phyloP scores from a whole-genome alignment of 2,329 filamentous ascomycete species.

The Neonectria faginata region DNA sequence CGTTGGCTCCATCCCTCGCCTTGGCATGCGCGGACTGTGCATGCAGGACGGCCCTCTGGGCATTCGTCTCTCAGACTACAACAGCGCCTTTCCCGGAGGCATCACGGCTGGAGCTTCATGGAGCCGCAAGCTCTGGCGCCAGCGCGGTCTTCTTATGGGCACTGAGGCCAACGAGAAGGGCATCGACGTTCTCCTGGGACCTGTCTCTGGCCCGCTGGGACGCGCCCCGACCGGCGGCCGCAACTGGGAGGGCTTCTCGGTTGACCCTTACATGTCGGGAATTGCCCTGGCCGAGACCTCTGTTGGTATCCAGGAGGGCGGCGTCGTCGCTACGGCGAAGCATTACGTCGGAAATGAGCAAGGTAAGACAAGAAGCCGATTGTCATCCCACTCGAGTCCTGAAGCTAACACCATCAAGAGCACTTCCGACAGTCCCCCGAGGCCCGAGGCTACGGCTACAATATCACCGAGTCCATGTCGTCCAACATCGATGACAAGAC shows the following conservation, averaged over 20 bases:
- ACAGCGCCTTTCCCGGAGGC: slow-evolving; percentile 83
- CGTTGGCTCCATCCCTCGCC: slow-evolving; percentile 74
- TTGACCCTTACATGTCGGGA: slow-evolving; percentile 81
- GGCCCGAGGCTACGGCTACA: slow-evolving; percentile 64
- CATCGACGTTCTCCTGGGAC: slow-evolving; percentile 75
- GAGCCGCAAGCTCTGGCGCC: slow-evolving; percentile 75
- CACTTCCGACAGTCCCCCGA: slow-evolving; percentile 76
- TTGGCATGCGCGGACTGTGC: slow-evolving; percentile 80
- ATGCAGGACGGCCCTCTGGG: slow-evolving; percentile 89
- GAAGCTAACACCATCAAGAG: slow-evolving; percentile 56
- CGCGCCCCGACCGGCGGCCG: slow-evolving; percentile 60
- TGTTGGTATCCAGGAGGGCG: slow-evolving; percentile 83
- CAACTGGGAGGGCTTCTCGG: slow-evolving; percentile 76
- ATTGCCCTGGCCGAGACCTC: slow-evolving; percentile 78
- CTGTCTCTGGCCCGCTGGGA: slow-evolving; percentile 61
- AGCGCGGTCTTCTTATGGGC: slow-evolving; percentile 61
- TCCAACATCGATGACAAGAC: slow-evolving; percentile 78
- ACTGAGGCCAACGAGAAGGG: slow-evolving; percentile 80
- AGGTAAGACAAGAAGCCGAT: slow-evolving; percentile 44
- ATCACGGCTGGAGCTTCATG: slow-evolving; percentile 87
- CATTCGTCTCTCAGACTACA: slow-evolving; percentile 80
- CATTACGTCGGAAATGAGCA: slow-evolving; percentile 82
- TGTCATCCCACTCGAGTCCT: accelerated
- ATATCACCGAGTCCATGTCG: slow-evolving; percentile 70
- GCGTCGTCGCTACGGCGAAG: slow-evolving; percentile 86